Evolutionary conservation across 768 basidiomycete genomes (phyloP), one percentile per base, ranked within the genome.

Genomic region (Arthromyces matolae): DNA sequence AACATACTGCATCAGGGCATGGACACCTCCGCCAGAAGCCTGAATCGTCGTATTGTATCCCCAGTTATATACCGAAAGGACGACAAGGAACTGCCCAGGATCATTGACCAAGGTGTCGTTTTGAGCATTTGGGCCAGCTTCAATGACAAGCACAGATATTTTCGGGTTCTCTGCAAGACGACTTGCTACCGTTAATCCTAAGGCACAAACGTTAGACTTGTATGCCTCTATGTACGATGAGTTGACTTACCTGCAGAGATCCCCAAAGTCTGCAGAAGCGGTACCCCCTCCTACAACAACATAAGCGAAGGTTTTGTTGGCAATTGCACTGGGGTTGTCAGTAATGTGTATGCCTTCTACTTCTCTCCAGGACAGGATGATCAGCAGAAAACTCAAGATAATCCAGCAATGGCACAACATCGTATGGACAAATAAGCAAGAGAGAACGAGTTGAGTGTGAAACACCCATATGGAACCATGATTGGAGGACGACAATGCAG

Each of bases 81-180:
- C 53, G 6, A 35, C 7, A 7, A 42, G 1, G 8, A 35, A 12
- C 36, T 54, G 46, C 24, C 53, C 53, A 31, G 53, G 53, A 42
- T 54, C 50, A 23, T 54, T 54, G 12, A 54, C 13, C 2, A 51
- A 1, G 16, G 37, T 39, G 13, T 54, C 49, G 18, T 51, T 48
- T 16, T 54, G 50, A 20, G 53, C 53, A 34, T 54, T 31, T 22
- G 46, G 53, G n/a, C 53, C 53, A 7, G 53, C 53, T 38, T 54
- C 53, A 14, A 54, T 48, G 1, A 54, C 53, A 3, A 54, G 47
- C 18, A 54, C 22, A 0, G 42, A 31, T 13, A 16, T 27, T 12
- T 14, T n/a, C 23, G 34, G 36, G 28, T 51, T 47, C 18, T 54
- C 53, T 14, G 53, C 46, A 20, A 54, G 50, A 13, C 53, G 53